Base-by-base conservation (phyloP, 768 basidiomycete genomes). In the Saitozyma podzolica region DNA sequence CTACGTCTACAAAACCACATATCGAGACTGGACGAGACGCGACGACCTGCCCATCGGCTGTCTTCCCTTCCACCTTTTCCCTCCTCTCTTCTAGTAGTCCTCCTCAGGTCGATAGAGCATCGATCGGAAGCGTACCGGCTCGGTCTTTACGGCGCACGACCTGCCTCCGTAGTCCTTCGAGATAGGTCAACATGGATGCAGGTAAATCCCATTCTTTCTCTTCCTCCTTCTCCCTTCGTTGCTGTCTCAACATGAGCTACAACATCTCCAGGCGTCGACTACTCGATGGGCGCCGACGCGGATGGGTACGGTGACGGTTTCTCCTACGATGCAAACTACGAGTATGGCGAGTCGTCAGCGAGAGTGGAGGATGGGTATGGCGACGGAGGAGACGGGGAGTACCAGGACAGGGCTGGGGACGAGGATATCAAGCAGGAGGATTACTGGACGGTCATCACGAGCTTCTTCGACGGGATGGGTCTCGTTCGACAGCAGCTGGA, bases 401-500 rank as follows among this genome's bases (percentile, higher is more conserved):
- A 57, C 10, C 59, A 74, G 43, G 68, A 67, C 13, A 51, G 59
- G 45, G 62, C 73, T 58, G 64, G 57, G 63, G 63, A 69, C 50
- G 80, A 80, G 40, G 78, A 79, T 60, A 29, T 76, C 60, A 65
- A 57, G 63, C 65, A 69, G 52, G 80, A 80, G 40, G 78, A 79
- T 60, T 69, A 76, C 20, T 80, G 80, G 80, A 74, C 72, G n/a
- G 89, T 99, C 76, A 97, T 98, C 72, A 89, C 91, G 65, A 88
- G 91, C 73, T 99, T 95, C 83, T 98, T 99, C 80, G 89, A 92
- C 66, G 90, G 92, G 79, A 96, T 95, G 80, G 95, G 95, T 81
- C 88, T 99, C 64, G 96, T 98, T 57, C 87, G 92, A 53, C 96
- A 99, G 78, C 96, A 99, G 78, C 86, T 98, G 58, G 93, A 95